Evolutionary conservation across 225 moss, liverwort and hornwort species (phyloP).

Genomic region (Sphagnum tenellum): DNA sequence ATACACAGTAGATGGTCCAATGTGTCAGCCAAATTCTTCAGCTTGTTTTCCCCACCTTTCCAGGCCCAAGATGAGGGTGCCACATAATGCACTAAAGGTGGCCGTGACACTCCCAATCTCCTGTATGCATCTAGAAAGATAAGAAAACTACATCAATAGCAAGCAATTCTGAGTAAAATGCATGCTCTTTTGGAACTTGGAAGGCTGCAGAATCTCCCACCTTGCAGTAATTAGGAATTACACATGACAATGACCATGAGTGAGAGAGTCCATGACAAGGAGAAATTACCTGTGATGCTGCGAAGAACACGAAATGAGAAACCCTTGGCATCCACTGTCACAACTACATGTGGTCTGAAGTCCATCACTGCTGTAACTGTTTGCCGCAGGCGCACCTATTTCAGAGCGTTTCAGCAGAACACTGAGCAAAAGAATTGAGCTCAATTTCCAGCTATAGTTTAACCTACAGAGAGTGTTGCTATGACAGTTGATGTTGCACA

Average conservation of each 20-base stretch:
- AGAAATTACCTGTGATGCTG: slow-evolving; percentile 46
- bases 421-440: not conserved
- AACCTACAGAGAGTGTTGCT: too few relatives aligned
- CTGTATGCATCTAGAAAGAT: slow-evolving; percentile 51
- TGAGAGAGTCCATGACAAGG: too few relatives aligned
- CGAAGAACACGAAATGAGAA: slow-evolving; percentile 84
- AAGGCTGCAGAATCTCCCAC: too few relatives aligned
- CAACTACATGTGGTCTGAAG: slow-evolving; percentile 73
- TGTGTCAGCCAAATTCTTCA: slow-evolving; percentile 57
- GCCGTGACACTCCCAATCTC: slow-evolving; percentile 34
- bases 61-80: slow-evolving; percentile 99
- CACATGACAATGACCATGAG: too few relatives aligned
- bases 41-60: slow-evolving; percentile 82
- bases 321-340: slow-evolving; percentile 91
- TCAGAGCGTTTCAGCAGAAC: slow-evolving; percentile 5
- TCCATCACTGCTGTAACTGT: slow-evolving; percentile 60
- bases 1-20: slow-evolving; percentile 87
- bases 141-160: too few relatives aligned
- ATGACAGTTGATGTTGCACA: too few relatives aligned
- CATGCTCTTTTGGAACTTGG: too few relatives aligned
- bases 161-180: too few relatives aligned
- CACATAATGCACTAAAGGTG: slow-evolving; percentile 78
- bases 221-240: too few relatives aligned
- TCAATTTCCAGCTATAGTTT: too few relatives aligned
- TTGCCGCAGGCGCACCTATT: slow-evolving; percentile 62